A percentile compares a stretch with the other conserved stretches of the same genome.
Conservation (phyloP, 1,139 yeast genomes). For the Nakaseomyces delphensis region DNA sequence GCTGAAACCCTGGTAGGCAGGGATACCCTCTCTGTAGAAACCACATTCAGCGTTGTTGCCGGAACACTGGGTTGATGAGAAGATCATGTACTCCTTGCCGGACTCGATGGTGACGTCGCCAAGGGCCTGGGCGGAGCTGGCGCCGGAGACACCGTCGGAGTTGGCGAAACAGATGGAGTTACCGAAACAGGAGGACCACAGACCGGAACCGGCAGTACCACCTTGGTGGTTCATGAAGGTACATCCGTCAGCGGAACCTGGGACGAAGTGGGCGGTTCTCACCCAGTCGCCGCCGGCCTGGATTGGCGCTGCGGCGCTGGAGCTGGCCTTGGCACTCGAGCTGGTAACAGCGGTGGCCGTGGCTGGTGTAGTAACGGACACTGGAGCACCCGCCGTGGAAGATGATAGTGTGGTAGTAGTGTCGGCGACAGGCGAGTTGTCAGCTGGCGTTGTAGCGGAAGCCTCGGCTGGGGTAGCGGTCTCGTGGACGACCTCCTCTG, state of each 20-base stretch:
- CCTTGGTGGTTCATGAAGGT: conserved; percentile 81
- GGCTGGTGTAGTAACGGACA: conserved; percentile 18
- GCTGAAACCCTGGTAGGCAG: conserved; percentile 88
- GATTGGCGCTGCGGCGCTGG: too few species aligned
- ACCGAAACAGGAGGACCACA: conserved; percentile 78
- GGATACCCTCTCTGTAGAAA: conserved; percentile 72
- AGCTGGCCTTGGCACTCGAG: conserved; percentile 12
- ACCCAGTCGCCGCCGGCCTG: conserved; percentile 49
- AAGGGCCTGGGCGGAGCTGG: conserved; percentile 54
- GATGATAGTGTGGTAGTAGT: conserved; percentile 22
- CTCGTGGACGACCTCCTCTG: conserved; percentile 17
- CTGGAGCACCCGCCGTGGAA: conserved; percentile 19
- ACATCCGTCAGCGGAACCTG: conserved; percentile 55
- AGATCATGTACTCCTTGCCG: conserved; percentile 68
- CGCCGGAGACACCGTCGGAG: conserved; percentile 60
- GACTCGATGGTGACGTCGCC: conserved; percentile 57
- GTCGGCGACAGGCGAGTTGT: conserved; percentile 22
- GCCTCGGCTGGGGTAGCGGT: conserved; percentile 13
- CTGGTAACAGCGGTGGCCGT: conserved; percentile 27
- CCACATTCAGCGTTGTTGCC: conserved; percentile 61
- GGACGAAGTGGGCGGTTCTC: conserved; percentile 65
- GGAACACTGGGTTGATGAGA: conserved; percentile 58
- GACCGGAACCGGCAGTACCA: conserved; percentile 73
- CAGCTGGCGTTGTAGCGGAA: conserved; percentile 13
- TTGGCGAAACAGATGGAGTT: conserved; percentile 76